Conservation (phyloP, 208 protist genomes). For the Trypanosoma boissoni region DNA sequence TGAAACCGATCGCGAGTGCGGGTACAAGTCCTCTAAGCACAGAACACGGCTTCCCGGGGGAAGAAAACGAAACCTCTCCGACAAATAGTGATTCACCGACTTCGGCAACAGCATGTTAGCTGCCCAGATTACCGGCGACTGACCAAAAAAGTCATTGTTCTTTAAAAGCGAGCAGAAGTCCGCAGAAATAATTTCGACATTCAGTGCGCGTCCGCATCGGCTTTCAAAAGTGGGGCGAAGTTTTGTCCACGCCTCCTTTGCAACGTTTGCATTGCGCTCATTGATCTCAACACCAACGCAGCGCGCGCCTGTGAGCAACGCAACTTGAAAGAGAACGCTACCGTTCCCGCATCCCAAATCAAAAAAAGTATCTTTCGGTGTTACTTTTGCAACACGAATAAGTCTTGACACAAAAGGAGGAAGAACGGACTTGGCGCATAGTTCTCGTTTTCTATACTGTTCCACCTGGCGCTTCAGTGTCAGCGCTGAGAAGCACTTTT, state of each 20-base stretch:
- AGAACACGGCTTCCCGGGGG: constrained; percentile 63
- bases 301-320: constrained; percentile 51
- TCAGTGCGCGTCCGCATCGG: constrained; percentile 29
- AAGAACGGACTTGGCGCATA: constrained; percentile 88
- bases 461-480: constrained; percentile 46
- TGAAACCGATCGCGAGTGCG: constrained; percentile 58
- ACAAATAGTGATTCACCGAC: constrained; percentile 73
- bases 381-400: constrained; percentile 46
- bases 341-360: constrained; percentile 72
- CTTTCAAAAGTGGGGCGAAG: constrained; percentile 29
- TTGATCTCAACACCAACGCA: constrained; percentile 64
- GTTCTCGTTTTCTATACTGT: constrained; percentile 35
- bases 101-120: constrained; percentile 72
- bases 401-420: constrained; percentile 73
- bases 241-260: constrained; percentile 36
- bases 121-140: constrained; percentile 60
- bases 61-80: constrained; percentile 53
- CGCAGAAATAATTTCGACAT: constrained; percentile 61
- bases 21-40: constrained; percentile 78
- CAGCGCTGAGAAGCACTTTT: constrained; percentile 48
- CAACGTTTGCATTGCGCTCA: constrained; percentile 53
- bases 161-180: constrained; percentile 64
- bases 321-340: constrained; percentile 71
- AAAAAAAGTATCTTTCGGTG: constrained; percentile 49
- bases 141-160: constrained; percentile 28